These are phyloP conservation scores for Porpolomopsis calyptriformis DNA, from an alignment of 768 basidiomycete species.

Conservation along the genomic window DNA sequence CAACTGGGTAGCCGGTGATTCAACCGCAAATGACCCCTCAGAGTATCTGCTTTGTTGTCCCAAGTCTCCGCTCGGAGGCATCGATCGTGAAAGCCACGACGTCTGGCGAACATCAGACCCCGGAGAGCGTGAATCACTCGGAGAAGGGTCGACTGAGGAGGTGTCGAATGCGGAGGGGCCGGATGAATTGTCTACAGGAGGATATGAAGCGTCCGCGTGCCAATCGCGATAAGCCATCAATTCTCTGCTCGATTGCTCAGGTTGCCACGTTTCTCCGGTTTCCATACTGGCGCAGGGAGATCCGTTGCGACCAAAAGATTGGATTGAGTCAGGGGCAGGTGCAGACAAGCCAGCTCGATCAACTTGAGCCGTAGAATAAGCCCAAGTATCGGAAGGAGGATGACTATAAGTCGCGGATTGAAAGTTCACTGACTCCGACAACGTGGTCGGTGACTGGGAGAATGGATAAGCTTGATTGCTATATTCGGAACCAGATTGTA, in stretches of 20 bases:
- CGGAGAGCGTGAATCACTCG: slow-evolving; percentile 19
- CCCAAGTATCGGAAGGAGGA: slow-evolving; percentile 43
- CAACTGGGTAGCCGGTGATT: slow-evolving; percentile 17
- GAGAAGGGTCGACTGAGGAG: slow-evolving; percentile 31
- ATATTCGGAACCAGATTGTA: slow-evolving; percentile 33
- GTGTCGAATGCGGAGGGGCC: slow-evolving; percentile 20
- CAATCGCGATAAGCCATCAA: slow-evolving; percentile 41
- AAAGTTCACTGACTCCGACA: slow-evolving; percentile 32
- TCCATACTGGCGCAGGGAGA: slow-evolving; percentile 9
- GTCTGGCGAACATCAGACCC: slow-evolving; percentile 30
- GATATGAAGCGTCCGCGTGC: slow-evolving; percentile 32
- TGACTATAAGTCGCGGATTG: slow-evolving; percentile 32
- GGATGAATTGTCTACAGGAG: slow-evolving; percentile 20
- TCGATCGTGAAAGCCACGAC: not conserved
- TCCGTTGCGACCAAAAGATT: slow-evolving; percentile 35
- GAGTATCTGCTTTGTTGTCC: slow-evolving; percentile 11
- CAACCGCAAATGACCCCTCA: slow-evolving; percentile 22
- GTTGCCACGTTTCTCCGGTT: slow-evolving; percentile 9
- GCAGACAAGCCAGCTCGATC: slow-evolving; percentile 39
- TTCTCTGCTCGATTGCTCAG: slow-evolving; percentile 16
- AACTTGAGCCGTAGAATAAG: slow-evolving; percentile 33
- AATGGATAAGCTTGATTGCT: slow-evolving; percentile 35
- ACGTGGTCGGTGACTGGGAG: slow-evolving; percentile 26
- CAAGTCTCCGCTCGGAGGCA: not conserved
- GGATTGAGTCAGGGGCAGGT: slow-evolving; percentile 44